Conservation (phyloP, 2,329 filamentous ascomycete genomes). For the Blumeria hordei region DNA sequence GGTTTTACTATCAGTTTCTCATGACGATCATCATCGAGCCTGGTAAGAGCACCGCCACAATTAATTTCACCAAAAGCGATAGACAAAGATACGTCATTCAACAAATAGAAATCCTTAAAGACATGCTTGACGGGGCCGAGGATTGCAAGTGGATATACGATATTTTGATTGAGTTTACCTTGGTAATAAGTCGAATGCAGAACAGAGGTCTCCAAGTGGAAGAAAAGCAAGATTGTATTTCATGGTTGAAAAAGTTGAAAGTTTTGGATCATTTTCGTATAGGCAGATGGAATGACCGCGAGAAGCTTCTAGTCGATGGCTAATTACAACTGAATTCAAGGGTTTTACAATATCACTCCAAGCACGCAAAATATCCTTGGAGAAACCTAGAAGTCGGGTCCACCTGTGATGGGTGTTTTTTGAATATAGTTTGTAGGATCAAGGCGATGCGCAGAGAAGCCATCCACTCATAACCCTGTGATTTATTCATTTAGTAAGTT, state of each 20-base stretch:
- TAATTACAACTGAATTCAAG: too few species aligned
- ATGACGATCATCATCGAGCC: constrained; percentile 40
- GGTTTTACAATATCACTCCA: too few species aligned
- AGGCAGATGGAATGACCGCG: constrained; percentile 15
- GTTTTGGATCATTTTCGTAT: constrained; percentile 14
- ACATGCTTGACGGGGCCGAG: constrained; percentile 36
- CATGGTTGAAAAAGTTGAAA: constrained; percentile 13
- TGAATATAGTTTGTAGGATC: too few species aligned
- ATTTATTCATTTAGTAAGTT: too few species aligned
- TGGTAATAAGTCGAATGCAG: constrained; percentile 30
- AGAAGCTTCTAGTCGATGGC: constrained; percentile 2
- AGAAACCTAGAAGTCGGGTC: too few species aligned
- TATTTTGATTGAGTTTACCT: constrained; percentile 51
- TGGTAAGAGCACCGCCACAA: constrained; percentile 33
- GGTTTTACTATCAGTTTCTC: constrained; percentile 88
- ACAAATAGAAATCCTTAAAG: constrained; percentile 53
- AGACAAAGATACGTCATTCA: constrained; percentile 38
- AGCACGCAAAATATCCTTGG: too few species aligned
- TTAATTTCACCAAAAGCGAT: constrained; percentile 33
- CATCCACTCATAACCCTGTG: too few species aligned
- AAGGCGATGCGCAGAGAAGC: too few species aligned
- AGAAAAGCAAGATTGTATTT: constrained; percentile 16
- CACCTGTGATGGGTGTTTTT: too few species aligned
- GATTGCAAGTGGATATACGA: constrained; percentile 81
- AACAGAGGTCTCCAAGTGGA: constrained; percentile 17